Conservation (phyloP, 306 rosid genomes). For the Myrica gale region DNA sequence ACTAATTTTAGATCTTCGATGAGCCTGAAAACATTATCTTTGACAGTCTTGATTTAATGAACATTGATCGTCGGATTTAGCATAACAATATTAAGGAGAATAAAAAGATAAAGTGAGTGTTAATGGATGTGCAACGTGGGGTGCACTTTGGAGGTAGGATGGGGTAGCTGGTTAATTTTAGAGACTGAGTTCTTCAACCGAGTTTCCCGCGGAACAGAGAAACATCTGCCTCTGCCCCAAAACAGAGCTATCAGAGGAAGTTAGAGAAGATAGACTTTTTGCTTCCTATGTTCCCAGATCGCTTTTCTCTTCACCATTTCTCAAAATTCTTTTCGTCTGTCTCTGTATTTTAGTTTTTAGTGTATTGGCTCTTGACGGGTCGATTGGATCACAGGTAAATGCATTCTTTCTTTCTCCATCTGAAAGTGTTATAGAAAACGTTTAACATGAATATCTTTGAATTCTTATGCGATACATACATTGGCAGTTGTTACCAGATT, state of each 20-base stretch:
- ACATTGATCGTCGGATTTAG: too few species aligned
- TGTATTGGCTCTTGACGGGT: neutral
- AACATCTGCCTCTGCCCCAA: neutral
- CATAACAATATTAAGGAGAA: too few species aligned
- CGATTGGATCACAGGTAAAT: neutral
- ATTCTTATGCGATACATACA: neutral
- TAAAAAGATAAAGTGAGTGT: too few species aligned
- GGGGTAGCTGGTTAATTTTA: neutral
- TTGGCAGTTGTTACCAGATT: neutral
- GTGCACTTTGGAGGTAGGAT: constrained; percentile 7
- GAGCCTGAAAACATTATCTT: too few species aligned
- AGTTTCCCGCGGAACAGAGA: constrained; percentile 19
- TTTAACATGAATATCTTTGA: neutral
- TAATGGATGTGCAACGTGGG: constrained; percentile 36
- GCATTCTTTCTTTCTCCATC: neutral
- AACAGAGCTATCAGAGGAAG: constrained; percentile 15
- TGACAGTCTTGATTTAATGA: too few species aligned
- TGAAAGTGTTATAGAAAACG: too few species aligned
- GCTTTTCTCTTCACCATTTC: constrained; percentile 10
- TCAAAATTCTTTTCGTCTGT: neutral
- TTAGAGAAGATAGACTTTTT: constrained; percentile 1
- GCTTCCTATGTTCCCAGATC: constrained; percentile 19
- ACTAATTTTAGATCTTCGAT: too few species aligned
- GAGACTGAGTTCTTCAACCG: constrained; percentile 16
- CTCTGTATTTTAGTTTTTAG: neutral